Evolutionary conservation across 768 basidiomycete species (phyloP).

Genomic region (Tulasnella sp.): DNA sequence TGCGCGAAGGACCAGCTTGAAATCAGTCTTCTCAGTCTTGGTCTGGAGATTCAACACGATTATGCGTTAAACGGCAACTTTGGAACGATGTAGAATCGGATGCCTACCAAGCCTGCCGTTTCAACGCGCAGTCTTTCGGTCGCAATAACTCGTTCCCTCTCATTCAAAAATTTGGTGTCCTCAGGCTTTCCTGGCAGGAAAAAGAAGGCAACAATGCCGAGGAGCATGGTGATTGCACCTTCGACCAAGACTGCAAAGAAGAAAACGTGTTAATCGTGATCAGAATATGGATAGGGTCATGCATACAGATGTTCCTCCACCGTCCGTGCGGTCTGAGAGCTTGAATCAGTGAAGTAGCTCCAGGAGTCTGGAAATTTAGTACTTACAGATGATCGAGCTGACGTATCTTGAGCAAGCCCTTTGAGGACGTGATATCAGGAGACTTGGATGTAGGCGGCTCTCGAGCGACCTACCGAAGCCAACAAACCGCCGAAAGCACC

Average conservation of each 20-base stretch:
- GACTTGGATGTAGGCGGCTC: background rate
- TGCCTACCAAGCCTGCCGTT: slow-evolving; percentile 31
- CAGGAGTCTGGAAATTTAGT: background rate
- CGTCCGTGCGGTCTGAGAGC: slow-evolving; percentile 25
- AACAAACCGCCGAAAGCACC: slow-evolving; percentile 34
- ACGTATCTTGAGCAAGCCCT: slow-evolving; percentile 27
- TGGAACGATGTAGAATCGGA: background rate
- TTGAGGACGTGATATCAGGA: background rate
- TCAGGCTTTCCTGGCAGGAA: slow-evolving; percentile 28
- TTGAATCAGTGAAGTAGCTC: background rate
- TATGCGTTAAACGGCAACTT: background rate
- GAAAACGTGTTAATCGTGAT: background rate
- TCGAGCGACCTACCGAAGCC: slow-evolving; percentile 9
- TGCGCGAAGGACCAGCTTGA: slow-evolving; percentile 25
- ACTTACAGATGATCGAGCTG: slow-evolving; percentile 28
- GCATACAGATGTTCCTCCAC: slow-evolving; percentile 34
- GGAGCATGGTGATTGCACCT: slow-evolving; percentile 28
- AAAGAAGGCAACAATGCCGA: slow-evolving; percentile 31
- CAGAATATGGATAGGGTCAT: background rate
- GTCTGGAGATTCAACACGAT: background rate
- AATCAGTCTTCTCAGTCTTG: slow-evolving; percentile 30
- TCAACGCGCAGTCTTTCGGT: slow-evolving; percentile 34
- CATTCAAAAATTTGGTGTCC: slow-evolving; percentile 23
- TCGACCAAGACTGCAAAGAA: slow-evolving; percentile 28
- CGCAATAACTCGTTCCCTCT: slow-evolving; percentile 29